Base-by-base conservation (phyloP, 2,329 filamentous ascomycete genomes). In the Aureobasidium melanogenum region DNA sequence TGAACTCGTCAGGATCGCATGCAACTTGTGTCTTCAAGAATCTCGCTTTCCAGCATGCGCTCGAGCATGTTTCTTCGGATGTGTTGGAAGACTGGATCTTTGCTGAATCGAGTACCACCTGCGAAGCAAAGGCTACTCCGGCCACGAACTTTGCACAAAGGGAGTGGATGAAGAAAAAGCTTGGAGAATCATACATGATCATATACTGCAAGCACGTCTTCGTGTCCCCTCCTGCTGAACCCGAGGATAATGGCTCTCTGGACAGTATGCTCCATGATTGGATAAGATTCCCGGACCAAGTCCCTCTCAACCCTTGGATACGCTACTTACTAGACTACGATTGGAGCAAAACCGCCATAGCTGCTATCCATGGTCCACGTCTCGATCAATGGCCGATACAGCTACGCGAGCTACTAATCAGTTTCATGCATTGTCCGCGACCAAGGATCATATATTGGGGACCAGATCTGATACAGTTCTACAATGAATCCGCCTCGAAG, bases 301-400 rank as follows among this genome's bases (percentile, higher is more conserved):
- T 47, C 5, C 41, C 50, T 2, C 32, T 28, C 32, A 50, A 32
- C 4, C 10, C 12, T 15, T 61, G 48, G 50, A 61, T 56, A 10
- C 39, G 44, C 10, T 56, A 55, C 14, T 17, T 61, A 3, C 15
- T 43, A 9, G 36, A 48, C 10, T 50, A 48, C 19, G 41, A 55
- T 10, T 61, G 59, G 59, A 32, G 30, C 2, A 22, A 41, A 5
- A 61, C 59, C n/a, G 50, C 19, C 8, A 51, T 61, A 26, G 59
- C 50, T 15, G 36, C 48, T 14, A 1, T 24, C 9, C 7, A 12
- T 28, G 54, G 54, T 3, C 30, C 54, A 19, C 10, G 26, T 2
- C 71, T 56, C 1, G 9, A 47, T 12, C 17, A 52, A 12, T 61
- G 59, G 59, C 48, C 47, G 3, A 17, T 30, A 34, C 28, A 22